Evolutionary conservation across 768 basidiomycete genomes (phyloP).

Genomic region (Phaffia australis): DNA sequence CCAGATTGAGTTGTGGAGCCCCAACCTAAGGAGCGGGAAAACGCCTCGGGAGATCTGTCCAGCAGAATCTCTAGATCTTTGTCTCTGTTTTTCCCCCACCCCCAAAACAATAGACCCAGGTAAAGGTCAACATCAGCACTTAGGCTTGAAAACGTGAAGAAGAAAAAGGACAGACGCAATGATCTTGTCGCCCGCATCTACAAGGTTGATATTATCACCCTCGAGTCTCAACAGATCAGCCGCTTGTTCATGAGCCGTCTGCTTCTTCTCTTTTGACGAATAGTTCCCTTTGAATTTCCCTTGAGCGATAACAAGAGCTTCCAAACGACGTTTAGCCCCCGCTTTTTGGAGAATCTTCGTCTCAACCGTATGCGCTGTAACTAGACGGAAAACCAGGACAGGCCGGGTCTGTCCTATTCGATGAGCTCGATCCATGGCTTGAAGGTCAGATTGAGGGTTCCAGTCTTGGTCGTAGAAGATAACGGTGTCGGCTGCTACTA

Average conservation of each 20-base stretch:
- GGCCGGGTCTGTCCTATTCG: slow-evolving; percentile 89
- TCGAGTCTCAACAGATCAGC: slow-evolving; percentile 69
- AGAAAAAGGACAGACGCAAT: slow-evolving; percentile 40
- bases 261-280: slow-evolving; percentile 16
- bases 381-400: slow-evolving; percentile 40
- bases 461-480: slow-evolving; percentile 60
- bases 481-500: slow-evolving; percentile 75
- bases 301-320: slow-evolving; percentile 88
- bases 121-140: not conserved
- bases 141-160: not conserved
- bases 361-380: slow-evolving; percentile 59
- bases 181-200: slow-evolving; percentile 60
- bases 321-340: slow-evolving; percentile 57
- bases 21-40: slow-evolving; percentile 17
- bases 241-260: slow-evolving; percentile 56
- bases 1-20: slow-evolving; percentile 30
- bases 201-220: slow-evolving; percentile 80
- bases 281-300: slow-evolving; percentile 29
- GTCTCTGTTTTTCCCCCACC: slow-evolving; percentile 45
- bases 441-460: slow-evolving; percentile 94
- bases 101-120: not conserved
- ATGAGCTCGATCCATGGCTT: slow-evolving; percentile 91
- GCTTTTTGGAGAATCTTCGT: slow-evolving; percentile 78
- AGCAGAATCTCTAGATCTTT: slow-evolving; percentile 67
- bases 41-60: slow-evolving; percentile 31